Evolutionary conservation across 169 alveolate species (phyloP).

Genomic region (Eimeria sp.): DNA sequence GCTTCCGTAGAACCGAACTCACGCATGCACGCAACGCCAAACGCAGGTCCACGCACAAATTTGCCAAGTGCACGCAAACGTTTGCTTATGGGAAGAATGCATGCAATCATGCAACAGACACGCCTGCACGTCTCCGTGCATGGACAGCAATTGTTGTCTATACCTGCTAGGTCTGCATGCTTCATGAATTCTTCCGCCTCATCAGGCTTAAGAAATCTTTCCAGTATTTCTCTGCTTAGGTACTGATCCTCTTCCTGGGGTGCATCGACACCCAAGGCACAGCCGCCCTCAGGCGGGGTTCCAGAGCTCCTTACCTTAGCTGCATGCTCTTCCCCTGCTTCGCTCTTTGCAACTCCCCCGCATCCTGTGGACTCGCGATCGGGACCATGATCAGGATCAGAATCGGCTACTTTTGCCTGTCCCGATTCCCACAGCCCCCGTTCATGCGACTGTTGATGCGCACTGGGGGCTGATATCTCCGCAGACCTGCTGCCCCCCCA

Average conservation of each 20-base stretch:
- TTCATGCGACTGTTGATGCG: neutral
- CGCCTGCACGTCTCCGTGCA: neutral
- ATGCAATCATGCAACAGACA: neutral
- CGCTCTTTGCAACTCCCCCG: neutral
- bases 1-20: too few species aligned
- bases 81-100: neutral
- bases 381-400: neutral
- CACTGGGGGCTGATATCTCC: neutral
- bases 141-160: neutral
- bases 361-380: neutral
- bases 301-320: neutral
- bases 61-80: neutral
- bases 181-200: conserved; percentile 74
- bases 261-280: neutral
- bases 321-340: neutral
- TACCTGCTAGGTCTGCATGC: conserved; percentile 78
- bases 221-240: conserved; percentile 59
- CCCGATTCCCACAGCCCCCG: neutral
- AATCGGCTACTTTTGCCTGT: neutral
- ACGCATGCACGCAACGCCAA: too few species aligned
- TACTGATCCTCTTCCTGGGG: conserved; percentile 28
- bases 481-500: conserved; percentile 9
- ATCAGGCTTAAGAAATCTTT: conserved; percentile 38
- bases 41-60: too few species aligned
- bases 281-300: neutral